Conservation (phyloP, 169 alveolate species). For the Toxoplasma gondii region DNA sequence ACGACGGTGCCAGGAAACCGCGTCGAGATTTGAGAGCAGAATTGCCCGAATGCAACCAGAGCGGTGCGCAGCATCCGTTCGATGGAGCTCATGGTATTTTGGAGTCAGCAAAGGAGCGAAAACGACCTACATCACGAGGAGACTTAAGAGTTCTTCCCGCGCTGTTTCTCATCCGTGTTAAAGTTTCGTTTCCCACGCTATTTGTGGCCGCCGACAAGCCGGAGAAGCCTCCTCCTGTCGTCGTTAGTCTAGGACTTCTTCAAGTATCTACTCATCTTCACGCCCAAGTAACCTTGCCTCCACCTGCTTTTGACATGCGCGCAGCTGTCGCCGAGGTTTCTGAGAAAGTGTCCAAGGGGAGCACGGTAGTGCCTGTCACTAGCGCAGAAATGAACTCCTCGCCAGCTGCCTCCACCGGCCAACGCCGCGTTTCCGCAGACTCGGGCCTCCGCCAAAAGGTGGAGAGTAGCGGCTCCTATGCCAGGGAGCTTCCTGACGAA, state of each 20-base stretch:
- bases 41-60: background rate
- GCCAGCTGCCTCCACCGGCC: background rate
- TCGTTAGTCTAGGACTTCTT: conserved; percentile 16
- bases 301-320: conserved; percentile 22
- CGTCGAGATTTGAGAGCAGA: background rate
- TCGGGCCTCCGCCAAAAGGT: background rate
- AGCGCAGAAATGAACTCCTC: no score
- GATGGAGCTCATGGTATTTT: background rate
- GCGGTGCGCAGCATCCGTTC: background rate
- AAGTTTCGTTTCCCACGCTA: conserved; percentile 23
- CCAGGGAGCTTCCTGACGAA: no score
- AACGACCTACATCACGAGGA: background rate
- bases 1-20: background rate
- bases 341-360: background rate
- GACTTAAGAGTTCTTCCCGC: background rate
- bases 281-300: conserved; percentile 34
- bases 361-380: background rate
- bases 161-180: background rate
- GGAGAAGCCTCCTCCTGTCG: conserved; percentile 26
- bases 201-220: background rate
- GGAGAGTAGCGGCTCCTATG: no score
- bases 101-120: background rate
- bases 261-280: conserved; percentile 32
- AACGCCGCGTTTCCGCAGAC: background rate
- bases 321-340: conserved; percentile 7